A percentile compares a stretch with the other conserved stretches of the same genome.
phyloP scores from a whole-genome alignment of 176 grass and related monocot species.

The Aegilops speltoides region DNA sequence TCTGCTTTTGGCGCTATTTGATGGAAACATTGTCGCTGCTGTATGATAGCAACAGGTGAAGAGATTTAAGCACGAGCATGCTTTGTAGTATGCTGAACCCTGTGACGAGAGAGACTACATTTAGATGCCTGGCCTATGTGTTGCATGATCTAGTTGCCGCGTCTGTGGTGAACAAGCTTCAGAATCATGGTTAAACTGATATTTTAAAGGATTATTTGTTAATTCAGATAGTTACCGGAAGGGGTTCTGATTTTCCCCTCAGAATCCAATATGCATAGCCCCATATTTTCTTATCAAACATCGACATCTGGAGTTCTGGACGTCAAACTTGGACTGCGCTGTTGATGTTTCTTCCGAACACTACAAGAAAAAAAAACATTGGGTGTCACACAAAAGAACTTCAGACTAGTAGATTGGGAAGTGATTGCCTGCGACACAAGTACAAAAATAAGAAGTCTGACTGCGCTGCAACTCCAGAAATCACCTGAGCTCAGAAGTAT shows the following conservation, averaged over 20 bases:
- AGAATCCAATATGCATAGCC: neutral
- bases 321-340: neutral
- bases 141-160: neutral
- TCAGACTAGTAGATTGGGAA: neutral
- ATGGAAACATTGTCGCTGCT: conserved; percentile 19
- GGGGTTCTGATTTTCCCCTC: neutral
- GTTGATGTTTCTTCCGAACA: neutral
- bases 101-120: conserved; percentile 16
- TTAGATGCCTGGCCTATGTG: neutral
- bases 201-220: neutral
- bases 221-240: neutral
- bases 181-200: neutral
- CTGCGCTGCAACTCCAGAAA: neutral
- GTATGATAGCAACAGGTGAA: conserved; percentile 28
- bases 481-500: neutral
- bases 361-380: neutral
- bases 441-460: neutral
- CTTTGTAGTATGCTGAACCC: neutral
- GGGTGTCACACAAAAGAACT: neutral
- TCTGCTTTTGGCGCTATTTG: conserved; percentile 23
- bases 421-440: neutral
- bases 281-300: neutral
- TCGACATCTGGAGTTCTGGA: neutral
- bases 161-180: neutral
- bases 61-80: conserved; percentile 7